Evolutionary conservation across 1,284 basidiomycete genomes (phyloP), one percentile per base, ranked within the genome.

Genomic region (Trichosporon sp.): DNA sequence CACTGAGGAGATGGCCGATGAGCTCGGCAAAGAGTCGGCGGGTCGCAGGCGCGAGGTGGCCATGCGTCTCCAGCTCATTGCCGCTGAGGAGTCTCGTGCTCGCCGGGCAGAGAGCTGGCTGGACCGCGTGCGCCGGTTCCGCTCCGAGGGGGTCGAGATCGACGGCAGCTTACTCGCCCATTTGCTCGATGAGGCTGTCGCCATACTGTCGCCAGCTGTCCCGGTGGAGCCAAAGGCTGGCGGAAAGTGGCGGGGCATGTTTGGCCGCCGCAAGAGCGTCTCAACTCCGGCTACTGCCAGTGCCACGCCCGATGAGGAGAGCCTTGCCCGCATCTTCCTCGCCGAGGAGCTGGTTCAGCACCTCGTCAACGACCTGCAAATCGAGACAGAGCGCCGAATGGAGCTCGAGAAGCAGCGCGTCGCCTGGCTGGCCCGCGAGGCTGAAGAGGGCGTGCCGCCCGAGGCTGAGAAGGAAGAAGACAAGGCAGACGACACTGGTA

Each of bases 41-140:
- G 90, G 90, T 3, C 83, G 91, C 11, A 81, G 91, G 21, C 81
- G 89, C 54, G 91, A 94, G 74, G 84, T 91, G 1, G 83, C 84
- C 0, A 73, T 92, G 33, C 80, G 91, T 5, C 84, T 94, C 5
- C 84, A 85, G 9, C 82, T 90, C 71, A 81, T 90, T 1, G 83
- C 84, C 0, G 80, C 87, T 25, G 90, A 92, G 73, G 90, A 92
- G 74, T 79, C 81, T 58, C 63, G 75, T 49, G 68, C 64, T 14
- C 70, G 75, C 13, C 70, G 69, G 25, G 72, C 77, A 1, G 74
- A 79, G 59, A 63, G 52, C 2, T 80, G 78, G 79, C 67, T 76
- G n/a, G 76, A 81, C 36, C 69, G 70, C 31, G 78, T 79, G 10
- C 63, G 75, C 14, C 63, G 75, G 32, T 64, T 70, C 3, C 68